Evolutionary conservation across 352 stramenopile genomes (phyloP).

Genomic region (Globisporangium nodosum): DNA sequence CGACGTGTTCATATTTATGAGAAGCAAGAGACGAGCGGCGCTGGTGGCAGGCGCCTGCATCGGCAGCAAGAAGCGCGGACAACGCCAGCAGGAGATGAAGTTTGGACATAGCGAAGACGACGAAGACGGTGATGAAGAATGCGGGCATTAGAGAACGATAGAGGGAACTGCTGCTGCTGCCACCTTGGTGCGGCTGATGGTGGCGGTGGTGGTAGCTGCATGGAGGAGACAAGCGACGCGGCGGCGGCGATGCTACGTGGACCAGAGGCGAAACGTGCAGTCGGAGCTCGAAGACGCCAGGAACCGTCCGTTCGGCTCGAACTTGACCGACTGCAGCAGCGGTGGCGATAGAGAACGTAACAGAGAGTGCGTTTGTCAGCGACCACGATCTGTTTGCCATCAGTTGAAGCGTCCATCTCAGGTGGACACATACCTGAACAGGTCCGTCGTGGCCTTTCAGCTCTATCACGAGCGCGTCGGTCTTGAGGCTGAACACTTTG

Average conservation of each 20-base stretch:
- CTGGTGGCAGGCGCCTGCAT: background rate
- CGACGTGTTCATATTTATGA: conserved; percentile 2
- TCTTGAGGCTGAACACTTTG: conserved; percentile 87
- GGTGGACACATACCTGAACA: conserved; percentile 71
- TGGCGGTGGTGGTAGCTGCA: background rate
- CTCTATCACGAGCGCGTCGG: conserved; percentile 56
- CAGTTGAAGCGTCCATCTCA: background rate
- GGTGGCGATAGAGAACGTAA: conserved; percentile 7
- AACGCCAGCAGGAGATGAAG: background rate
- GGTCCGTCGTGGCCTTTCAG: conserved; percentile 90
- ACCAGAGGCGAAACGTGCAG: conserved; percentile 92
- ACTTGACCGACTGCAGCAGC: conserved; percentile 71
- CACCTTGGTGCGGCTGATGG: too few species aligned
- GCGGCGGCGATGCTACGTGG: conserved; percentile 17
- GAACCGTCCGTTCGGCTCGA: conserved; percentile 85
- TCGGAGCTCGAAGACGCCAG: conserved; percentile 90
- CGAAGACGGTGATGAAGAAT: background rate
- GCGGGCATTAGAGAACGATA: conserved; percentile 3
- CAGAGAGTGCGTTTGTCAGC: background rate
- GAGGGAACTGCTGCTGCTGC: background rate
- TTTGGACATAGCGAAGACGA: too few species aligned
- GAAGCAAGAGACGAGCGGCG: background rate
- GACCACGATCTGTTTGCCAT: conserved; percentile 6
- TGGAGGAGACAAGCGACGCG: conserved; percentile 3
- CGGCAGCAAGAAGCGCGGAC: too few species aligned